Conservation (phyloP, 352 stramenopile species). For the Phytopythium oedochilum region DNA sequence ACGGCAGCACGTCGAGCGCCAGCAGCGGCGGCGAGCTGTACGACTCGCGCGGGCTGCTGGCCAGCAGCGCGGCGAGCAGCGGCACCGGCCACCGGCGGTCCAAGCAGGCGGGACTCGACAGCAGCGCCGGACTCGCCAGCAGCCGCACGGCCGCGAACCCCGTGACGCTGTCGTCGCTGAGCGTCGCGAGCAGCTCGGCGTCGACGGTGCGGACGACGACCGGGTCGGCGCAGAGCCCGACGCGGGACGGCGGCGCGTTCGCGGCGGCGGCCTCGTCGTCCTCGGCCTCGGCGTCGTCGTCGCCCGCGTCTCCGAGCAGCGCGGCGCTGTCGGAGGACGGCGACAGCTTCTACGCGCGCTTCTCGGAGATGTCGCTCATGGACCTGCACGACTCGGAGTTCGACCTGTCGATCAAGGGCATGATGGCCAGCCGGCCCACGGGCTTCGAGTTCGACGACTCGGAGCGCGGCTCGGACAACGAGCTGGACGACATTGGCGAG, state of each 20-base stretch:
- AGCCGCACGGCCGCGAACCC: constrained; percentile 6
- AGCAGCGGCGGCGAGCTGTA: constrained; percentile 27
- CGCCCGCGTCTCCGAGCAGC: constrained; percentile 34
- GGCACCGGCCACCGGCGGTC: no score
- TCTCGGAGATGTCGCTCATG: constrained; percentile 45
- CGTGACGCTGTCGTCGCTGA: constrained; percentile 24
- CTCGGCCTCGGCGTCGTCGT: constrained; percentile 26
- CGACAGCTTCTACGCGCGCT: constrained; percentile 39
- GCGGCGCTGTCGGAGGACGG: constrained; percentile 18
- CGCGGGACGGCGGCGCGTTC: not conserved
- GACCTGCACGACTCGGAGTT: constrained; percentile 72
- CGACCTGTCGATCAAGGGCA: constrained; percentile 33
- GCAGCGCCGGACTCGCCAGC: constrained; percentile 14
- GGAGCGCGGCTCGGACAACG: constrained; percentile 8
- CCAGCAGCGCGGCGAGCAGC: no score
- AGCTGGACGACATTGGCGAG: constrained; percentile 7
- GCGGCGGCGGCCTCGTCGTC: constrained; percentile 12
- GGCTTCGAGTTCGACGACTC: constrained; percentile 32
- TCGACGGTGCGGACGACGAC: not conserved
- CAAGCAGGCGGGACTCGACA: no score
- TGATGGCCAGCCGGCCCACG: constrained; percentile 15
- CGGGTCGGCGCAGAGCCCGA: constrained; percentile 9
- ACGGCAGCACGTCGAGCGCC: constrained; percentile 14
- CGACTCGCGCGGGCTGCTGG: constrained; percentile 27
- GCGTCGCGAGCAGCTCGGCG: constrained; percentile 13